Percentiles rank a stretch among this genome's conserved stretches.
These are phyloP conservation scores for Veloporphyrellus conicus DNA, from an alignment of 1,284 basidiomycete species.

Conservation along the genomic window DNA sequence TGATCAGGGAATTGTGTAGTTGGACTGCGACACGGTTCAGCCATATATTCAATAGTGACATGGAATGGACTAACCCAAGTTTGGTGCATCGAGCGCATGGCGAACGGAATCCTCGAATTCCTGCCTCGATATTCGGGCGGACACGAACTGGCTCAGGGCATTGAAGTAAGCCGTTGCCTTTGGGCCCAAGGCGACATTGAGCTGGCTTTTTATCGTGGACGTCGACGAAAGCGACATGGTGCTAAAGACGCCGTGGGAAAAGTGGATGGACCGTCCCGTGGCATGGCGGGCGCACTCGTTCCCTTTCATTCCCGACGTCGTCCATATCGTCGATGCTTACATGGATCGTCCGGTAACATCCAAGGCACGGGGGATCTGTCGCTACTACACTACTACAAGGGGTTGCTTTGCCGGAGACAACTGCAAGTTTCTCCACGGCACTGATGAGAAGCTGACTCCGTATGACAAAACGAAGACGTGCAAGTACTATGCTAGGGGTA, in stretches of 20 bases:
- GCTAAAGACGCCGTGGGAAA: constrained; percentile 20
- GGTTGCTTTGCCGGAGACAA: constrained; percentile 62
- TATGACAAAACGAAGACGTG: constrained; percentile 68
- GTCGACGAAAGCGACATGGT: constrained; percentile 73
- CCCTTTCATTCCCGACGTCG: constrained; percentile 3
- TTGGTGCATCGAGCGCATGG: constrained; percentile 57
- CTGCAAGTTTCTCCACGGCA: constrained; percentile 72
- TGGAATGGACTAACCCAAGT: constrained; percentile 45
- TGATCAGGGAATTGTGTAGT: constrained; percentile 75
- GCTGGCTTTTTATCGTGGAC: constrained; percentile 64
- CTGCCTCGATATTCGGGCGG: constrained; percentile 60
- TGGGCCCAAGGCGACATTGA: constrained; percentile 55
- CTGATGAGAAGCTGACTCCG: constrained; percentile 50
- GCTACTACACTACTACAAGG: constrained; percentile 52
- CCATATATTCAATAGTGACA: constrained; percentile 1
- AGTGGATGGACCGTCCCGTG: neutral
- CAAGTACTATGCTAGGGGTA: constrained; percentile 57
- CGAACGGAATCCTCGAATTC: constrained; percentile 73
- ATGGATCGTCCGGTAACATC: constrained; percentile 56
- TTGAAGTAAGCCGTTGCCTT: constrained; percentile 62
- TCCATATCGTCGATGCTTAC: constrained; percentile 20
- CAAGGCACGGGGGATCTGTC: constrained; percentile 60
- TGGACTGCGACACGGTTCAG: constrained; percentile 47
- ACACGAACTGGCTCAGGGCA: constrained; percentile 60
- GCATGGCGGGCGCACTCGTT: neutral